A percentile compares a stretch with the other conserved stretches of the same genome.
Evolutionary conservation across 495 filamentous ascomycete genomes (phyloP).

Genomic region (Aspergillus kassunensis): DNA sequence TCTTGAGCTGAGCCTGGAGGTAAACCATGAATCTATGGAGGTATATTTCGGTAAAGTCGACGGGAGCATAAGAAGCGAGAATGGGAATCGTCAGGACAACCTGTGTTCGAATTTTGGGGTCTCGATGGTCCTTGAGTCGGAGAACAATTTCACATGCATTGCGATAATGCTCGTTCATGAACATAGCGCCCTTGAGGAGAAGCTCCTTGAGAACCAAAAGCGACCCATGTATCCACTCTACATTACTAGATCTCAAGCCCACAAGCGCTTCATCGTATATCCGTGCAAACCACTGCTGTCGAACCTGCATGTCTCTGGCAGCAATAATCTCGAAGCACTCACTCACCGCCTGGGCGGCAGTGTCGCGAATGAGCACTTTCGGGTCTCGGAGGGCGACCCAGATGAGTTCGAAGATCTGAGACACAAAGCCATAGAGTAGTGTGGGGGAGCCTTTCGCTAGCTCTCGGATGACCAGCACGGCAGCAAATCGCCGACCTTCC

Average conservation of each 20-base stretch:
- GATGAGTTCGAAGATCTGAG: conserved; percentile 86
- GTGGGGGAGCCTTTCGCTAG: conserved; percentile 88
- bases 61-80: conserved; percentile 86
- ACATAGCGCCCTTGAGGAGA: conserved; percentile 92
- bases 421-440: conserved; percentile 85
- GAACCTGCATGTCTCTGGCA: conserved; percentile 78
- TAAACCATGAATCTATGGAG: conserved; percentile 97
- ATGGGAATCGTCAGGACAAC: conserved; percentile 87
- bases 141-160: conserved; percentile 89
- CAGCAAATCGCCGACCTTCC: conserved; percentile 86
- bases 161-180: conserved; percentile 86
- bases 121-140: conserved; percentile 85
- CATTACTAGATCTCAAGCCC: conserved; percentile 72
- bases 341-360: conserved; percentile 83
- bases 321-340: conserved; percentile 92
- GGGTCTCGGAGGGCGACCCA: conserved; percentile 90
- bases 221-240: conserved; percentile 87
- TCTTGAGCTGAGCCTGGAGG: conserved; percentile 90
- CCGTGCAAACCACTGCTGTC: conserved; percentile 78
- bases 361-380: conserved; percentile 85
- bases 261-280: conserved; percentile 78
- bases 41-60: conserved; percentile 76
- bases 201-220: conserved; percentile 88
- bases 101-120: conserved; percentile 78
- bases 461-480: conserved; percentile 85